Evolutionary conservation across 225 moss, liverwort and hornwort species (phyloP).

Genomic region (Bryoerythrophyllum caledonicum): DNA sequence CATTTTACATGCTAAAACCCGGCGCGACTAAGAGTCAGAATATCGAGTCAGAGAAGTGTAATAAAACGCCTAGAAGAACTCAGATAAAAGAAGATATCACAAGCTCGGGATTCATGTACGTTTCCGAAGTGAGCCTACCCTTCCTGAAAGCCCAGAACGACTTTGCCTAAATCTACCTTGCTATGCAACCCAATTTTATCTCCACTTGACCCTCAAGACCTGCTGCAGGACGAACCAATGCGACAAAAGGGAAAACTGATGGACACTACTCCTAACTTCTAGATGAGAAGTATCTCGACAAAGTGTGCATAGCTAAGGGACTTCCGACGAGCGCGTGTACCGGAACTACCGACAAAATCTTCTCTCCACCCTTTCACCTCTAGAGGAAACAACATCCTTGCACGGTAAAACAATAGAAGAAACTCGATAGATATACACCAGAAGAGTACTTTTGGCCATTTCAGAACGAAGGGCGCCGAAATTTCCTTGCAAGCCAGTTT

Average conservation of each 20-base stretch:
- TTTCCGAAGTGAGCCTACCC: no score
- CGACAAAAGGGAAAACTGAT: conserved; percentile 30
- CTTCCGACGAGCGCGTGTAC: neutral
- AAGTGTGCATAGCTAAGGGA: neutral
- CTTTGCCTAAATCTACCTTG: conserved; percentile 41
- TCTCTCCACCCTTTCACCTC: neutral
- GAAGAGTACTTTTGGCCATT: neutral
- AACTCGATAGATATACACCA: neutral
- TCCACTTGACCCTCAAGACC: conserved; percentile 39
- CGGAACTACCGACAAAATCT: neutral
- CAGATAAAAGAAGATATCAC: neutral
- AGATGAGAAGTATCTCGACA: neutral
- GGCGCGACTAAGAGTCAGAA: no score
- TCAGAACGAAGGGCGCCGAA: no score
- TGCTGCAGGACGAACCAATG: conserved; percentile 39
- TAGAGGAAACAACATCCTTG: no score
- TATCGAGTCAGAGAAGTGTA: no score
- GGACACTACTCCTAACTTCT: neutral
- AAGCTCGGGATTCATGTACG: conserved; percentile 2
- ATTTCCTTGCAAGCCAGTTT: no score
- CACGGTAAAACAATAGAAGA: neutral
- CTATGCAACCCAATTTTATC: conserved; percentile 38
- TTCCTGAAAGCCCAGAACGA: conserved; percentile 32
- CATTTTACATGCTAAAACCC: no score
- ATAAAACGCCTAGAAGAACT: conserved; percentile 6